Percentiles rank a stretch among this genome's conserved stretches.
These are phyloP conservation scores for Chrysoporthe deuterocubensis DNA, from an alignment of 2,329 filamentous ascomycete genomes.

Conservation along the genomic window DNA sequence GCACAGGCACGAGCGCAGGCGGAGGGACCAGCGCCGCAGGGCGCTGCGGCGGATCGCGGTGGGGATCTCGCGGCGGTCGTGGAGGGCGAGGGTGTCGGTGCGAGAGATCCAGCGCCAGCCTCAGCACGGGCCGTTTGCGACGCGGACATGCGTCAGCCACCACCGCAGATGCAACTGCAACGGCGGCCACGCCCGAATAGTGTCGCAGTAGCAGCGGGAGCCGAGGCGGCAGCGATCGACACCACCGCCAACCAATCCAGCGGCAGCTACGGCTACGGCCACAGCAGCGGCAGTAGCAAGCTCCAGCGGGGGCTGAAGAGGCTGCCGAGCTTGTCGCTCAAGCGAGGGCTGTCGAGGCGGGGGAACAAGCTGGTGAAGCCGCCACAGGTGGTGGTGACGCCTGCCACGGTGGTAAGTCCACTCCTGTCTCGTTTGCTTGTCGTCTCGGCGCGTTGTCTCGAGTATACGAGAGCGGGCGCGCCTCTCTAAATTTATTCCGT, in stretches of 20 bases:
- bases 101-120: slow-evolving; percentile 1
- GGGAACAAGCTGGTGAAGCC: slow-evolving; percentile 12
- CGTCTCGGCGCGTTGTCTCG: not conserved
- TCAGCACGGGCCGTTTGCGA: not conserved
- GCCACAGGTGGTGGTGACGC: slow-evolving; percentile 19
- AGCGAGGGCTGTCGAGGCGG: slow-evolving; percentile 15
- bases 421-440: slow-evolving; percentile 6
- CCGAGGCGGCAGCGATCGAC: not conserved
- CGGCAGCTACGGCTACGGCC: not conserved
- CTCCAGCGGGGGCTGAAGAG: slow-evolving; percentile 10
- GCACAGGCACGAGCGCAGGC: slow-evolving; percentile 2
- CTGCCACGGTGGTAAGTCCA: slow-evolving; percentile 26
- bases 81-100: not conserved
- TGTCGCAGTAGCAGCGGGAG: not conserved
- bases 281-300: not conserved
- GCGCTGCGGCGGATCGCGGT: not conserved
- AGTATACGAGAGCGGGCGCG: too few relatives aligned
- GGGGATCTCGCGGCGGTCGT: not conserved
- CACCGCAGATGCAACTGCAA: not conserved
- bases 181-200: not conserved
- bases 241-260: not conserved
- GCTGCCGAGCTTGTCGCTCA: slow-evolving; percentile 17
- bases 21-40: not conserved
- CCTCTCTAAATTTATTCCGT: not conserved
- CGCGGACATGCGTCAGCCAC: not conserved